Percentiles rank a stretch among this genome's conserved stretches.
Conservation (phyloP, 495 filamentous ascomycete species). For the Penicillium turbatum region DNA sequence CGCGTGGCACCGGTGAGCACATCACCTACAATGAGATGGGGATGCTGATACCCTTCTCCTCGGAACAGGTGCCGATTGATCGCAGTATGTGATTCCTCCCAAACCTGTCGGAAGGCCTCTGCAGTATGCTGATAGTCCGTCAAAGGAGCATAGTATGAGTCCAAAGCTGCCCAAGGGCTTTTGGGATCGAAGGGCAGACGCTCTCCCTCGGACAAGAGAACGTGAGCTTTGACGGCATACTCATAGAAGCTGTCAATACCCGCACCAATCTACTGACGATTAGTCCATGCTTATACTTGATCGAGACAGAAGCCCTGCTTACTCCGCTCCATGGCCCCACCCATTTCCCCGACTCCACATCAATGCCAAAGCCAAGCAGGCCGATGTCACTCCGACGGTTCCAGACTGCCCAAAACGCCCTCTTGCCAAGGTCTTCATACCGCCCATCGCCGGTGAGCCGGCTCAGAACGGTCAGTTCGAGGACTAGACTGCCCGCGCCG, state of each 20-base stretch:
- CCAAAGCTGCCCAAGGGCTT: constrained; percentile 38
- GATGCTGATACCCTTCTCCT: constrained; percentile 64
- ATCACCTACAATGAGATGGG: constrained; percentile 89
- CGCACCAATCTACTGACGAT: constrained; percentile 64
- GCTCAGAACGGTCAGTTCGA: constrained; percentile 89
- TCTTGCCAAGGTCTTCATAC: constrained; percentile 84
- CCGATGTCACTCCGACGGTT: constrained; percentile 75
- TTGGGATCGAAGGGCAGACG: constrained; percentile 27
- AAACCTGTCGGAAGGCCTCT: constrained; percentile 73
- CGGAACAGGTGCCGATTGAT: constrained; percentile 82
- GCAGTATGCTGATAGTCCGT: constrained; percentile 64
- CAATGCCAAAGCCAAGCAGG: constrained; percentile 86
- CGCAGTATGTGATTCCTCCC: constrained; percentile 78
- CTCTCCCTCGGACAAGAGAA: constrained; percentile 70
- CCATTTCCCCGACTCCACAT: constrained; percentile 89
- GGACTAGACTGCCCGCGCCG: constrained; percentile 86
- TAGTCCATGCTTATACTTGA: constrained; percentile 2
- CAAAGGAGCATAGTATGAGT: constrained; percentile 52
- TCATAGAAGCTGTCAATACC: constrained; percentile 98
- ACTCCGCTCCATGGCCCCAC: constrained; percentile 76
- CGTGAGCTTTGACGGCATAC: constrained; percentile 90
- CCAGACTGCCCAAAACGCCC: constrained; percentile 96
- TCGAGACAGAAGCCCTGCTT: constrained; percentile 16
- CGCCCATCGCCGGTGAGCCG: constrained; percentile 79
- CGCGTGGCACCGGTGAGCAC: constrained; percentile 74